Percentiles rank a stretch among this genome's conserved stretches.
Evolutionary conservation across 1,284 basidiomycete species (phyloP).

Genomic region (Polyporus tsugae): DNA sequence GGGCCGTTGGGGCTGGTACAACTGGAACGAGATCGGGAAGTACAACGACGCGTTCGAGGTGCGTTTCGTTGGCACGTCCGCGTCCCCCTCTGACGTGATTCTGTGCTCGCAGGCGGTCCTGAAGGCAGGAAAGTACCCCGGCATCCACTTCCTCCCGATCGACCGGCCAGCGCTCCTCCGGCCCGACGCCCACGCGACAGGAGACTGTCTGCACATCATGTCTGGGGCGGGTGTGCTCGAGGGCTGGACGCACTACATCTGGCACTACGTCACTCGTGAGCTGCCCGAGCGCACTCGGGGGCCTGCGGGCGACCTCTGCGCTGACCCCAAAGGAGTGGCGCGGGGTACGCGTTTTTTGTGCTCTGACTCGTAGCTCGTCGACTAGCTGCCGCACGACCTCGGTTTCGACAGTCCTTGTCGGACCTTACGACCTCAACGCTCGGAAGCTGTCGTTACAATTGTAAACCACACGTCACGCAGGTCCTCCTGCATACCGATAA

Average conservation of each 20-base stretch:
- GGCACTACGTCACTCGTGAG: conserved; percentile 63
- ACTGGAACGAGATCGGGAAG: conserved; percentile 66
- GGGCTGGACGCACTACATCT: conserved; percentile 77
- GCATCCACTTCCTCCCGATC: conserved; percentile 65
- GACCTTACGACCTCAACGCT: too few species aligned
- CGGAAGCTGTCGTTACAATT: background rate
- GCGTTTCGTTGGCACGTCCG: background rate
- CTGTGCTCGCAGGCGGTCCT: conserved; percentile 41
- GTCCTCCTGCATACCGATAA: too few species aligned
- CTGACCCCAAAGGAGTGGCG: background rate
- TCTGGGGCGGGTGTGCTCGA: conserved; percentile 70
- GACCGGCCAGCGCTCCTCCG: conserved; percentile 65
- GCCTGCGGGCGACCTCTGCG: background rate
- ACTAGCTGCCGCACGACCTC: too few species aligned
- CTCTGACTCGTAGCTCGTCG: background rate
- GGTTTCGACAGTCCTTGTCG: too few species aligned
- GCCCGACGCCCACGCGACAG: conserved; percentile 68
- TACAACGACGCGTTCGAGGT: conserved; percentile 68
- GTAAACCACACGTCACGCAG: background rate
- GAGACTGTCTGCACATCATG: conserved; percentile 73
- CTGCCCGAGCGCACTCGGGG: conserved; percentile 29
- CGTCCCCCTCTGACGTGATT: background rate
- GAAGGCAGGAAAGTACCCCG: conserved; percentile 50
- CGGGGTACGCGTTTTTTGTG: background rate
- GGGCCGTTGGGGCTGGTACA: conserved; percentile 60